Evolutionary conservation across 495 filamentous ascomycete species (phyloP), one percentile per base, ranked within the genome.

Genomic region (Hypoxylon rickii): DNA sequence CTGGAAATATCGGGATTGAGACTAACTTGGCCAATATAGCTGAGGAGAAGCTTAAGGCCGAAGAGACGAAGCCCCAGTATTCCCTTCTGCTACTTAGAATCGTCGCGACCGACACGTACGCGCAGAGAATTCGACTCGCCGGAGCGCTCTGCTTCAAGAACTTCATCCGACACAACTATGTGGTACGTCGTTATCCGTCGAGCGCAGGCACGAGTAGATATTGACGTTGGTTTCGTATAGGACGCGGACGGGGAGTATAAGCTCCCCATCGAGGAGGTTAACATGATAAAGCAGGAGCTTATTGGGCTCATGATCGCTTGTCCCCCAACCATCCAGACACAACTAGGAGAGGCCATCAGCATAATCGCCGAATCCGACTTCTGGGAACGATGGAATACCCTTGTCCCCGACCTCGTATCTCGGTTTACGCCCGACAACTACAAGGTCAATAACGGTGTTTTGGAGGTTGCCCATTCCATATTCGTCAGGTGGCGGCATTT

Each of bases 311-410:
- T 99, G 95, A 94, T 96, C 55, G 86, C 86, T 4, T 89, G 94
- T 12, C 92, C 92, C 2, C 63, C 89, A 20, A 85, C 81, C 11
- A 89, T 99, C 57, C 95, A 97, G 70, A 83, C 89, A 36, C 95
- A 97, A 73, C 77, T 99, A 36, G 95, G 95, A 58, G 95, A 97
- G 60, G 92, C 94, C 31, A 90, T 97, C 67, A 96, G 94, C 72
- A 82, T 91, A 57, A 97, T 99, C 55, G 95, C 95, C 29, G 93
- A 97, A 70, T 96, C 91, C 61, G 95, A 99, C 68, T 99, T 99
- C 73, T 97, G 88, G 87, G 77, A 86, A 70, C 80, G 88, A 64
- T 99, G 95, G 95, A 89, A 96, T 65, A 95, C 91, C 26, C 78
- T 99, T 41, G 60, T 69, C 19, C 33, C 44, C 83, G 93, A 98